phyloP scores from a whole-genome alignment of 139 green algal genomes.

The Parachlorella kessleri region DNA sequence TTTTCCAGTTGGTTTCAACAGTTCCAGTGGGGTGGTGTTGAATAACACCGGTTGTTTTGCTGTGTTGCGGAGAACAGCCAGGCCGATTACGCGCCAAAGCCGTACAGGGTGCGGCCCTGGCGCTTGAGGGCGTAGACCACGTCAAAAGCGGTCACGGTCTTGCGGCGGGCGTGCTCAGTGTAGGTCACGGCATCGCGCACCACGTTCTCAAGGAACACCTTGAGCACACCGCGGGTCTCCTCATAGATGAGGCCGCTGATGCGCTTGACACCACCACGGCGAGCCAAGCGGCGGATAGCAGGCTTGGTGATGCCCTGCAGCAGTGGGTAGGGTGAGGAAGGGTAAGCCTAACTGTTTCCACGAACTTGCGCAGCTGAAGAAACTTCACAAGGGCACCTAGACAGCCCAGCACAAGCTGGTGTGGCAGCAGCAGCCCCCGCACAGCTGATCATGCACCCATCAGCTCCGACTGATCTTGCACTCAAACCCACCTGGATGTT shows the following conservation, averaged over 20 bases:
- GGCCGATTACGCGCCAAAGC: conserved; percentile 19
- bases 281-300: conserved; percentile 82
- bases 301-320: conserved; percentile 95
- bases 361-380: too few species aligned
- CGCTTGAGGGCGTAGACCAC: conserved; percentile 96
- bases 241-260: conserved; percentile 94
- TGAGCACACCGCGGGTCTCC: conserved; percentile 72
- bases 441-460: too few species aligned
- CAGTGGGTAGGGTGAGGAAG: too few species aligned
- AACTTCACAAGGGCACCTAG: too few species aligned
- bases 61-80: conserved; percentile 29
- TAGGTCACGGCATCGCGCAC: conserved; percentile 45
- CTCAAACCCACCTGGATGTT: conserved; percentile 63
- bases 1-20: too few species aligned
- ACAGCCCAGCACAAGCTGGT: too few species aligned
- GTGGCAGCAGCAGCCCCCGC: too few species aligned
- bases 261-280: conserved; percentile 80
- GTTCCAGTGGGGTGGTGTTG: conserved; percentile 34
- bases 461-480: too few species aligned
- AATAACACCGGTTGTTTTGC: conserved; percentile 35
- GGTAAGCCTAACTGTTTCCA: too few species aligned
- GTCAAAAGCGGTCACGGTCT: conserved; percentile 96
- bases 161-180: conserved; percentile 81
- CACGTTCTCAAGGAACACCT: conserved; percentile 51
- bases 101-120: conserved; percentile 94